Base-by-base conservation (phyloP, 768 basidiomycete species). In the Termitomyces sp. region DNA sequence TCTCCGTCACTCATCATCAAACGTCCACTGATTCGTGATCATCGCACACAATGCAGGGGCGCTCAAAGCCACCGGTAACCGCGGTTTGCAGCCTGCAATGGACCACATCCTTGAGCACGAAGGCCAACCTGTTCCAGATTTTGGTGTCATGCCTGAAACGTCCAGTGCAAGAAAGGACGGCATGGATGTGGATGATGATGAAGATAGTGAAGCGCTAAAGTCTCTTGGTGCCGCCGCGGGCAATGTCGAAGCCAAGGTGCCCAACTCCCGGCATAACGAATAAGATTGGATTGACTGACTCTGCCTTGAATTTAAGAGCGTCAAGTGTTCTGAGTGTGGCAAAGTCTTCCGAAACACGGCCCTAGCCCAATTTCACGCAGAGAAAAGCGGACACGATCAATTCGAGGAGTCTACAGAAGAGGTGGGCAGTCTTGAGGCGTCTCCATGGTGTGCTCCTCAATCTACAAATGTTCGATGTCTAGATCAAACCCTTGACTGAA, bases 351-450 rank as follows among this genome's bases (percentile, higher is more conserved):
- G 73, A 66, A 94, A 92, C 64, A 88, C 90, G 0, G 91, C 90
- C 2, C 76, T 96, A 16, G 95, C 92, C 14, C 91, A 92, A 63
- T 96, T 85, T 71, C 95, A 97, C 65, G 95, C 94, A 0, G 93
- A 95, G 72, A 94, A 94, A 77, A 91, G 86, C 63, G 96, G 96
- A 0, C 96, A 99, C 68, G 87, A 93, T 70, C 87, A 94, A 63
- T 98, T 98, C 61, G 95, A 97, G 69, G 96, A 98, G 67, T 94
- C 90, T 1, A 91, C 86, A 0, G 94, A 98, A 66, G 96, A 98
- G 80, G 94, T 92, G 16, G 38, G 36, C 9, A 46, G 42, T 50
- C 1, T 32, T 9, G 22, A 24, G 9, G 32, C 22, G 22, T 48
- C 51, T 47, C 6, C 20, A 14, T 7, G 18, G 20, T 44, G 20